phyloP scores from a whole-genome alignment of 2,329 filamentous ascomycete species.

The Fusarium papillatum region DNA sequence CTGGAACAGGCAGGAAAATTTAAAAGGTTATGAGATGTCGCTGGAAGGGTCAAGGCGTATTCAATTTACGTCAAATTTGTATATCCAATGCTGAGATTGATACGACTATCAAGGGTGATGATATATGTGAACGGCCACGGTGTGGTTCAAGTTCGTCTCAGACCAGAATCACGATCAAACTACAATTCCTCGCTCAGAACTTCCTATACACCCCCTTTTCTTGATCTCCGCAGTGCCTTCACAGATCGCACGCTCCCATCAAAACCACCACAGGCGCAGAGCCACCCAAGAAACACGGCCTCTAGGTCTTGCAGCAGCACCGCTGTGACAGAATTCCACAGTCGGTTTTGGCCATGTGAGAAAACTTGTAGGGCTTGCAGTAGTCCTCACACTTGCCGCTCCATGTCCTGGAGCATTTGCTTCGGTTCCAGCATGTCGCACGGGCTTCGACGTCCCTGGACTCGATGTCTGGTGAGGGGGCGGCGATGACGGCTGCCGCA shows the following conservation, averaged over 20 bases:
- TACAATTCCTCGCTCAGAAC: neutral
- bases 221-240: neutral
- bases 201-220: neutral
- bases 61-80: neutral
- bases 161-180: neutral
- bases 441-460: neutral
- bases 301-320: slow-evolving; percentile 12
- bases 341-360: slow-evolving; percentile 17
- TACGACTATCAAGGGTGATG: neutral
- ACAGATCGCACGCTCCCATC: too few relatives aligned
- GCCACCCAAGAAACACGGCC: neutral
- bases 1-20: neutral
- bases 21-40: too few relatives aligned
- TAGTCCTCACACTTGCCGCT: slow-evolving; percentile 10
- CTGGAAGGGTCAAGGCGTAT: neutral
- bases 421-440: slow-evolving; percentile 11
- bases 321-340: neutral
- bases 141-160: neutral
- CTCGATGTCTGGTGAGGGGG: slow-evolving; percentile 4
- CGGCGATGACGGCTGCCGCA: slow-evolving; percentile 4
- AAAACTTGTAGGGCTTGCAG: slow-evolving; percentile 17
- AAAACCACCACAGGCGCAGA: neutral
- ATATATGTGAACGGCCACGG: too few relatives aligned
- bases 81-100: neutral
- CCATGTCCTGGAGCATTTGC: slow-evolving; percentile 2